Evolutionary conservation across 257 asterid genomes (phyloP), one percentile per base, ranked within the genome.

Genomic region (Salvia miltiorrhiza): DNA sequence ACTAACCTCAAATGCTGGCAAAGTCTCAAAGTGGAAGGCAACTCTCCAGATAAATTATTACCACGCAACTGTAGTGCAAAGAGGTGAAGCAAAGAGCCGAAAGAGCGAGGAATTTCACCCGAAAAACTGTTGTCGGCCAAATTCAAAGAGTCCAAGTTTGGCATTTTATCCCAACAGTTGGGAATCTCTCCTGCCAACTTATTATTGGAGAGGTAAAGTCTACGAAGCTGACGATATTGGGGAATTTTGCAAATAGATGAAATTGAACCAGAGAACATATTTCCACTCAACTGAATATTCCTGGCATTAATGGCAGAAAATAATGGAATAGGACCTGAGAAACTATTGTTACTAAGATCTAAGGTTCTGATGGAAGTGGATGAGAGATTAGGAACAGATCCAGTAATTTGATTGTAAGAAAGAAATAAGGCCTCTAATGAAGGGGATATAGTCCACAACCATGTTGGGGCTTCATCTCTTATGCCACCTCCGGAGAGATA

Each of bases 231-330:
- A 28, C 2, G 2, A 0, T 9, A 0, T n/a, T 1, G 44, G 5
- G 0, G 3, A 28, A 5, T 13, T 8, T 3, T 8, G 63, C 86
- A 81, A 0, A 78, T 3, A 16, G 63, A 45, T 20, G 57, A 44
- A 24, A 83, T 48, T n/a, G 84, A 50, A 17, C 81, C 83, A 1
- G 7, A 6, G 7, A 84, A 69, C 69, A 13, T 69, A 63, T 84
- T 81, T 3, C 33, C 60, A 21, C 53, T 67, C 57, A 81, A 56
- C 24, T 40, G 35, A 35, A 78, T 5, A 1, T 5, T 0, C 1
- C 0, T 0, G 11, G 52, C 44, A 12, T 7, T 43, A 12, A 4
- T 2, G 5, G 58, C 57, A 30, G 19, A 20, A 5, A 69, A 43
- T 5, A 50, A 2, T n/a, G 78, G 73, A 3, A 77, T 2, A 17